A percentile compares a stretch with the other conserved stretches of the same genome.
Evolutionary conservation across 2,329 filamentous ascomycete species (phyloP).

Genomic region (Xylaria sp.): DNA sequence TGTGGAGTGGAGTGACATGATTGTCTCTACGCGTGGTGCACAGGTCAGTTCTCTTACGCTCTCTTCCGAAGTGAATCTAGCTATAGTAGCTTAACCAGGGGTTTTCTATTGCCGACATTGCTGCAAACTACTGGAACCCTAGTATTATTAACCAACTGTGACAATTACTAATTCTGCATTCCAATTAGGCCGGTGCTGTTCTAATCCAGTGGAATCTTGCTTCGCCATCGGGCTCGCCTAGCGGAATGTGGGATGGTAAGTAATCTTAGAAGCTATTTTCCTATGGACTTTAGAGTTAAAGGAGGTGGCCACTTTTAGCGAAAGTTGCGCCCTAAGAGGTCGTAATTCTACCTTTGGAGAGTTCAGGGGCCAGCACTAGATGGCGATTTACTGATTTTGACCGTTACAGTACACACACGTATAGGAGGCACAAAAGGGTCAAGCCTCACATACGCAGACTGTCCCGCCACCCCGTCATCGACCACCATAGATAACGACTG

Average conservation of each 20-base stretch:
- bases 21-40: conserved; percentile 69
- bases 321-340: no score
- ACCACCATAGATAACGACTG: conserved; percentile 50
- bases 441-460: conserved; percentile 70
- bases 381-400: not conserved
- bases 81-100: not conserved
- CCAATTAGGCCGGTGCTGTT: conserved; percentile 61
- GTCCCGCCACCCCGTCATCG: conserved; percentile 59
- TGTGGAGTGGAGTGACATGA: conserved; percentile 71
- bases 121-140: not conserved
- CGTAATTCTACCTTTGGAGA: not conserved
- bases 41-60: conserved; percentile 43
- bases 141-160: not conserved
- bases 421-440: conserved; percentile 79
- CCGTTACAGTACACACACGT: conserved; percentile 68
- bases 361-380: not conserved
- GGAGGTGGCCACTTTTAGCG: no score
- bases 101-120: not conserved
- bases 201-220: conserved; percentile 73
- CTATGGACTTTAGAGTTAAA: not conserved
- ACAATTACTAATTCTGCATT: not conserved
- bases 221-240: conserved; percentile 49
- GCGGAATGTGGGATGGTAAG: conserved; percentile 73
- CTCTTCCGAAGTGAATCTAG: not conserved
- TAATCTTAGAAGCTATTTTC: not conserved